Evolutionary conservation across 306 rosid genomes (phyloP).

Genomic region (Rubus parviflorus): DNA sequence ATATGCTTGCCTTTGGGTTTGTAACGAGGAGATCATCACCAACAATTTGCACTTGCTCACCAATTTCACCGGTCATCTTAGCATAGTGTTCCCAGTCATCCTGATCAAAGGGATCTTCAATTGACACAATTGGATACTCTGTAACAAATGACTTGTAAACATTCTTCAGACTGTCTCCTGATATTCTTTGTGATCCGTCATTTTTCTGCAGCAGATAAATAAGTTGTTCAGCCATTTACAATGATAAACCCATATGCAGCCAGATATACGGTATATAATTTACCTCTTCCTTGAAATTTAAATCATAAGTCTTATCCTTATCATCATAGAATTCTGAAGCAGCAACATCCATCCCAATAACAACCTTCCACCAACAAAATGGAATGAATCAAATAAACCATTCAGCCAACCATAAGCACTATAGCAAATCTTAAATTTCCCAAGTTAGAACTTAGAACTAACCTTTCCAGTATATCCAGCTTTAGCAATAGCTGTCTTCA

Average conservation of each 20-base stretch:
- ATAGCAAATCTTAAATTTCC: neutral
- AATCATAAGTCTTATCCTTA: constrained; percentile 61
- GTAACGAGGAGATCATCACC: constrained; percentile 89
- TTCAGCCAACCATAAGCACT: neutral
- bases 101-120: constrained; percentile 87
- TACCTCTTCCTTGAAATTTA: constrained; percentile 91
- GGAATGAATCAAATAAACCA: neutral
- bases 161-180: constrained; percentile 66
- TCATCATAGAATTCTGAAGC: constrained; percentile 70
- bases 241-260: constrained; percentile 6
- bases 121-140: constrained; percentile 76
- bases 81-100: constrained; percentile 85
- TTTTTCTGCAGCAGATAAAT: constrained; percentile 50
- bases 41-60: constrained; percentile 70
- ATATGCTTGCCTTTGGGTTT: constrained; percentile 65
- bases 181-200: constrained; percentile 63
- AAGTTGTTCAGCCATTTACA: neutral
- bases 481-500: constrained; percentile 70
- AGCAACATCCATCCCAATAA: constrained; percentile 88
- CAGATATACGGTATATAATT: neutral
- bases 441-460: constrained; percentile 16
- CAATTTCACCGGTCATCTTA: constrained; percentile 67
- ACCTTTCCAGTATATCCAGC: constrained; percentile 83
- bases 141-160: constrained; percentile 73
- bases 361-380: constrained; percentile 44